A percentile compares a stretch with the other conserved stretches of the same genome.
These are phyloP conservation scores for Melastoma malabathricum DNA, from an alignment of 345 rosid species.

Conservation along the genomic window DNA sequence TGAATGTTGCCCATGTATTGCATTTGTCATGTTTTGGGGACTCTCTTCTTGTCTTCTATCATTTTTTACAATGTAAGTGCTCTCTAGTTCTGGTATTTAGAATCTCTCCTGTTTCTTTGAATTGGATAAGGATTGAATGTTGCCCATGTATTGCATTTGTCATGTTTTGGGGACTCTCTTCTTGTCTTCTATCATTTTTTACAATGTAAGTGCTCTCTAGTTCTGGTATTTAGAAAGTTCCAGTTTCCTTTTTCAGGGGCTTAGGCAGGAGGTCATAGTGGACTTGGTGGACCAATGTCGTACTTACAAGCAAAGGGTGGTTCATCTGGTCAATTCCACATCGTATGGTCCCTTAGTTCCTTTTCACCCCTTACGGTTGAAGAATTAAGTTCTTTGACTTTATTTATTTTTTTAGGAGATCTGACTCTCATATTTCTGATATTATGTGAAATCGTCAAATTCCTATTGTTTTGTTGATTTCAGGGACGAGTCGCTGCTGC, in stretches of 20 bases:
- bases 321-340: conserved; percentile 96
- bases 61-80: not conserved
- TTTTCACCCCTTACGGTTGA: not conserved
- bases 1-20: not conserved
- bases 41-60: not conserved
- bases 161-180: not conserved
- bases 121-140: not conserved
- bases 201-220: not conserved
- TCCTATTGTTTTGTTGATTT: conserved; percentile 8
- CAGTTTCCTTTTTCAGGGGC: conserved; percentile 35
- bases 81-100: not conserved
- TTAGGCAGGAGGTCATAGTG: conserved; percentile 91
- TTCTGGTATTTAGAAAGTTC: not conserved
- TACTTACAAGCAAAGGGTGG: conserved; percentile 90
- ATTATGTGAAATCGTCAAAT: not conserved
- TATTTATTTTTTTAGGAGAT: not conserved
- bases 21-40: not conserved
- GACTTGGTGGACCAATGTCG: conserved; percentile 98
- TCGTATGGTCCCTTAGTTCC: conserved; percentile 33
- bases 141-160: not conserved
- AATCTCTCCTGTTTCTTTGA: no score
- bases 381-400: not conserved
- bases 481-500: conserved; percentile 87
- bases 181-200: not conserved
- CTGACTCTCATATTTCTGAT: not conserved